Percentiles rank a stretch among this genome's conserved stretches.
phyloP scores from a whole-genome alignment of 331 rosid genomes.

The Quercus phellos region DNA sequence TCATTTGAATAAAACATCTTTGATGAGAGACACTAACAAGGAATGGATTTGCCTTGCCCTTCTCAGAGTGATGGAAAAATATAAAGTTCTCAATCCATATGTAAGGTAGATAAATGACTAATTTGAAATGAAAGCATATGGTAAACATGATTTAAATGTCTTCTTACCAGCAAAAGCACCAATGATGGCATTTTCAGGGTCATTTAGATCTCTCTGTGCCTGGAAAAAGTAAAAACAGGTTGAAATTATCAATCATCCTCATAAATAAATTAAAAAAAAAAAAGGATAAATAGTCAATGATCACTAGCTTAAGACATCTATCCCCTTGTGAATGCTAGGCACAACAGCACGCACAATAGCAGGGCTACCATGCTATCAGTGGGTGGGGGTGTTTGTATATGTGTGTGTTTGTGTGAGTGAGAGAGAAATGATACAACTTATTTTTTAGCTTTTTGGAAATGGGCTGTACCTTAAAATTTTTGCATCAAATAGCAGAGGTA shows the following conservation, averaged over 20 bases:
- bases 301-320: too few species aligned
- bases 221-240: slow-evolving; percentile 25
- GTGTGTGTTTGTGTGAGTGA: too few species aligned
- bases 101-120: neutral
- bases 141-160: neutral
- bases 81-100: neutral
- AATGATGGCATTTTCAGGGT: slow-evolving; percentile 76
- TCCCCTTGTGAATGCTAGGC: neutral
- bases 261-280: neutral
- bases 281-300: neutral
- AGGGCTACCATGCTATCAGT: neutral
- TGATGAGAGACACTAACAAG: neutral
- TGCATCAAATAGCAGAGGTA: neutral
- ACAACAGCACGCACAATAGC: neutral
- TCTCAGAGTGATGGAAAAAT: neutral
- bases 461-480: neutral
- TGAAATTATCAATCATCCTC: neutral
- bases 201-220: slow-evolving; percentile 74
- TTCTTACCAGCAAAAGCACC: slow-evolving; percentile 80
- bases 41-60: neutral
- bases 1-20: neutral
- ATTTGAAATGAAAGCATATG: neutral
- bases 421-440: too few species aligned
- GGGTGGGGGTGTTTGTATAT: too few species aligned
- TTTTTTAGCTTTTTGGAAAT: too few species aligned